Evolutionary conservation across 2,329 filamentous ascomycete species (phyloP), one percentile per base, ranked within the genome.

Genomic region (Xylariaceae sp.): DNA sequence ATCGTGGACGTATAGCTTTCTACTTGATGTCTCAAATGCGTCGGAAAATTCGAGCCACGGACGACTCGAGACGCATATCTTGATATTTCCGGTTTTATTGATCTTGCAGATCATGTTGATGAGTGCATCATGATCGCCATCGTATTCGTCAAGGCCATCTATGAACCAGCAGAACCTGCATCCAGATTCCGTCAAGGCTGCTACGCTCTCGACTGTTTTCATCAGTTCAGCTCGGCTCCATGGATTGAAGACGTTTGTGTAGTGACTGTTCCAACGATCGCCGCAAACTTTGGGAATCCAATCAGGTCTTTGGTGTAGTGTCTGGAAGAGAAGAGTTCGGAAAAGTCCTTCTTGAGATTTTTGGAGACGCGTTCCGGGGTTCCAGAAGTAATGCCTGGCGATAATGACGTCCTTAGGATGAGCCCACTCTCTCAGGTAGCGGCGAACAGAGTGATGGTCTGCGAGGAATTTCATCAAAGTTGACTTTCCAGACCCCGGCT

Each of bases 81-180:
- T 51, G 43, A 47, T 43, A n/a, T 39, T 22, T 3, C 14, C 9
- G 4, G 33, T 45, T 5, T 40, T 17, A 4, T 9, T 6, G 2
- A 50, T 12, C 6, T 19, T 16, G 6, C 5, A 3, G 9, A 50
- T 11, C 18, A 41, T 13, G 6, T 19, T 18, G 5, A 44, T 28
- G 7, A 50, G 17, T 12, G 39, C 22, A 12, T 5, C 18, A n/a
- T 47, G 31, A n/a, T 51, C 49, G 16, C 49, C 44, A 9, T 42
- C 17, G 34, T 42, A 51, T 16, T 51, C 49, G 31, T 51, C 43
- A 12, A 51, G 43, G 3, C 49, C 49, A 33, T 51, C 49, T 18
- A 51, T 44, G 22, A 51, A 51, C n/a, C 47, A 12, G n/a, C 49
- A 51, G 13, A 50, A 34, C 38, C 44, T 49, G 39, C 16, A 16